A percentile compares a stretch with the other conserved stretches of the same genome.
phyloP scores from a whole-genome alignment of 208 protist species.

The Leishmania tropica region DNA sequence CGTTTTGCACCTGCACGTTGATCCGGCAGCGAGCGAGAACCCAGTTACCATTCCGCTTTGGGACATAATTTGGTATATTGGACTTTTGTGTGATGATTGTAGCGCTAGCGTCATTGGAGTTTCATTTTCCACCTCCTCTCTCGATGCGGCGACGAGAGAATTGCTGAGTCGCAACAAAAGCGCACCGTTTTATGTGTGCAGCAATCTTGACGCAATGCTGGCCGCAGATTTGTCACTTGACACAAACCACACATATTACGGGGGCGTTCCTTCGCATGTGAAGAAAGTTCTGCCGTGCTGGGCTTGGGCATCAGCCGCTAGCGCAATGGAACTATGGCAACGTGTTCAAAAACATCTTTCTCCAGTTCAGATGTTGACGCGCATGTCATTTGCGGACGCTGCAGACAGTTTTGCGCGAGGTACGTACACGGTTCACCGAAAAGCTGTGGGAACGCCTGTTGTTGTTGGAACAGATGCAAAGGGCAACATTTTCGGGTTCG shows the following conservation, averaged over 20 bases:
- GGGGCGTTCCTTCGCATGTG: conserved; percentile 47
- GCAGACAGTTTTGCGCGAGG: conserved; percentile 63
- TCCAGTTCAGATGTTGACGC: conserved; percentile 50
- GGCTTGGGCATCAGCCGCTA: conserved; percentile 33
- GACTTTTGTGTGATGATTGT: conserved; percentile 59
- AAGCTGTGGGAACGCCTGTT: conserved; percentile 43
- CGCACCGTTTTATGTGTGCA: conserved; percentile 60
- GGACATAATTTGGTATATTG: conserved; percentile 61
- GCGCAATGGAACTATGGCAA: conserved; percentile 40
- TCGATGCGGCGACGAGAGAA: conserved; percentile 24
- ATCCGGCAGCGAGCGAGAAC: conserved; percentile 16
- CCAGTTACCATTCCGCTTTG: conserved; percentile 40
- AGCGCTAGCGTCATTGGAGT: conserved; percentile 51
- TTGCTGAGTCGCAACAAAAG: conserved; percentile 34
- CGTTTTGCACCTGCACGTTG: conserved; percentile 56
- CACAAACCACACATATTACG: conserved; percentile 43
- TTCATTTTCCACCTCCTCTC: conserved; percentile 41
- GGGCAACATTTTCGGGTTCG: conserved; percentile 68
- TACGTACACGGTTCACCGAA: conserved; percentile 51
- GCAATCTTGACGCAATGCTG: conserved; percentile 44
- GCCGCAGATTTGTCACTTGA: conserved; percentile 35
- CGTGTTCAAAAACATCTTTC: conserved; percentile 27
- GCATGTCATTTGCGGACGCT: conserved; percentile 59
- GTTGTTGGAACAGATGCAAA: conserved; percentile 54
- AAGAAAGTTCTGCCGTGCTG: conserved; percentile 32